These are phyloP conservation scores for Ascocoryne sarcoides DNA, from an alignment of 2,329 filamentous ascomycete species.

Conservation along the genomic window DNA sequence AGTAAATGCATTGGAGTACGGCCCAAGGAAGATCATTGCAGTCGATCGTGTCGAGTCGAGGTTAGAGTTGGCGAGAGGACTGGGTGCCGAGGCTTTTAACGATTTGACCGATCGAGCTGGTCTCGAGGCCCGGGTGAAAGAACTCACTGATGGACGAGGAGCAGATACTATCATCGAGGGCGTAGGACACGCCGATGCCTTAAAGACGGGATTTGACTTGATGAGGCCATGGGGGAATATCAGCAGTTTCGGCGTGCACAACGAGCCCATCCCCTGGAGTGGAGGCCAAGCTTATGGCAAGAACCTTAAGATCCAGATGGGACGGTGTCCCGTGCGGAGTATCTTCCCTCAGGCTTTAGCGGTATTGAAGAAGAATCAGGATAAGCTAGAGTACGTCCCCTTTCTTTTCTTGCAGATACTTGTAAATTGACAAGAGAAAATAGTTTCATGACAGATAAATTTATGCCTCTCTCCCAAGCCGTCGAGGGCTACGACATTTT, in stretches of 20 bases:
- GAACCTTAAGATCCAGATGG: slow-evolving; percentile 64
- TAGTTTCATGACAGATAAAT: slow-evolving; percentile 69
- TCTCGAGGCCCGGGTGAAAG: slow-evolving; percentile 59
- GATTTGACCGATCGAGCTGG: slow-evolving; percentile 55
- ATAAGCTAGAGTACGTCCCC: slow-evolving; percentile 51
- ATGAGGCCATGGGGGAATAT: slow-evolving; percentile 65
- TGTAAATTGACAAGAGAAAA: slow-evolving; percentile 15
- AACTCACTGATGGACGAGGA: slow-evolving; percentile 69
- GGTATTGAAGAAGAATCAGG: slow-evolving; percentile 56
- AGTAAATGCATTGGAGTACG: slow-evolving; percentile 65
- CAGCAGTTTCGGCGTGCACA: slow-evolving; percentile 69
- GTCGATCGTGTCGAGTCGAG: slow-evolving; percentile 71
- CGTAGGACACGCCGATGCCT: slow-evolving; percentile 59
- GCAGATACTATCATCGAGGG: slow-evolving; percentile 80
- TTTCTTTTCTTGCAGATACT: background rate
- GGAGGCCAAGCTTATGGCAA: slow-evolving; percentile 60
- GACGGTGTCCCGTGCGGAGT: slow-evolving; percentile 64
- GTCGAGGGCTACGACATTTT: slow-evolving; percentile 63
- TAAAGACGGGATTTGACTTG: slow-evolving; percentile 63
- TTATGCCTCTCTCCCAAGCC: slow-evolving; percentile 61
- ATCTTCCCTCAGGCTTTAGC: slow-evolving; percentile 58
- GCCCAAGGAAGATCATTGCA: slow-evolving; percentile 67
- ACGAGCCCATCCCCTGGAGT: slow-evolving; percentile 46
- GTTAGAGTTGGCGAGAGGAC: slow-evolving; percentile 59
- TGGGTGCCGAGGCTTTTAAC: slow-evolving; percentile 80